Conservation (phyloP, 129 eudicot genomes). For the Pseudognaphalium luteoalbum region DNA sequence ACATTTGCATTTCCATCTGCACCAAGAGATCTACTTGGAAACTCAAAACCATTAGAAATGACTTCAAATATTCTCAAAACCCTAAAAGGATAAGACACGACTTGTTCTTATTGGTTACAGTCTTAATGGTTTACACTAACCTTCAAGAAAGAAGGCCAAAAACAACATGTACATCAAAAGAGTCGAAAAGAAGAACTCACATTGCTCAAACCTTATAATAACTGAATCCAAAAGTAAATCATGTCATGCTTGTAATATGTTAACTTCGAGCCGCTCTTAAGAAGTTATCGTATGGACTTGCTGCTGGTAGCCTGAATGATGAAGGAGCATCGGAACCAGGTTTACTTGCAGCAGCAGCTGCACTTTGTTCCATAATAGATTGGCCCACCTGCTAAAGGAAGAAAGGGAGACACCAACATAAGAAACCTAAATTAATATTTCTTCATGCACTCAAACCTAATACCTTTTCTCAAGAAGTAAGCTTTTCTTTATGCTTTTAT, state of each 20-base stretch:
- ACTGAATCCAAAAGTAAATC: slow-evolving; percentile 18
- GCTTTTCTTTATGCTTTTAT: no score
- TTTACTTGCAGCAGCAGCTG: slow-evolving; percentile 41
- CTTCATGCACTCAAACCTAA: not conserved
- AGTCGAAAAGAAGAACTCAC: slow-evolving; percentile 30
- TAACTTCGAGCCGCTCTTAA: slow-evolving; percentile 58
- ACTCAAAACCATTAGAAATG: slow-evolving; percentile 13
- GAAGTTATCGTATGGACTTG: slow-evolving; percentile 79
- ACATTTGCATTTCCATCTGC: slow-evolving; percentile 11
- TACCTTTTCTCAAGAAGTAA: no score
- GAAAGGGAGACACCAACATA: not conserved
- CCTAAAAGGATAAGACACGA: slow-evolving; percentile 31
- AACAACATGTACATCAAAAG: slow-evolving; percentile 25
- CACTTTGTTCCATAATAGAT: slow-evolving; percentile 20
- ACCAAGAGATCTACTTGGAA: not conserved
- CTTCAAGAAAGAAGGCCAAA: slow-evolving; percentile 33
- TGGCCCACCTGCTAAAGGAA: slow-evolving; percentile 22
- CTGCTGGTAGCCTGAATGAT: slow-evolving; percentile 56
- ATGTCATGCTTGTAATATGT: slow-evolving; percentile 15
- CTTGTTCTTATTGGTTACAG: slow-evolving; percentile 28
- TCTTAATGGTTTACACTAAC: slow-evolving; percentile 33
- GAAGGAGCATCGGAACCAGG: slow-evolving; percentile 26
- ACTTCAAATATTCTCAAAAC: slow-evolving; percentile 18
- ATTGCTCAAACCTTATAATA: slow-evolving; percentile 29
- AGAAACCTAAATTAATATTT: not conserved